Evolutionary conservation across 1,284 basidiomycete genomes (phyloP).

Genomic region (Termitomyces sp.): DNA sequence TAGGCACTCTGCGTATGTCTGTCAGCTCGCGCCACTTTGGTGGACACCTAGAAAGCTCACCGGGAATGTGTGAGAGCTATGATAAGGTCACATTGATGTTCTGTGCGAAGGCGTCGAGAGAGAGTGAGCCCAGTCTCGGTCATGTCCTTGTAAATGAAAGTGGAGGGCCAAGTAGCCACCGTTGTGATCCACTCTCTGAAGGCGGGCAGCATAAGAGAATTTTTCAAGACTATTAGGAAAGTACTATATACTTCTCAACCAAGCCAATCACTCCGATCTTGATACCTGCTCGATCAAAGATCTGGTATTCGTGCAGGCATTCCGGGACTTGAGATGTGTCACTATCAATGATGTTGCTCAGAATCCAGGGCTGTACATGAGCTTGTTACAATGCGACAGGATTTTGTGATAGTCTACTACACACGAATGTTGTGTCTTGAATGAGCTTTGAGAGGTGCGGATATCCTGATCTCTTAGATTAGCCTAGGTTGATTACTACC

Average conservation of each 20-base stretch:
- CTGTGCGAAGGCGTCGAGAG: slow-evolving; percentile 66
- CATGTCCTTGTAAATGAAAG: slow-evolving; percentile 71
- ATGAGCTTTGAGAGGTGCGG: slow-evolving; percentile 76
- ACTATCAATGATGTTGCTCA: slow-evolving; percentile 72
- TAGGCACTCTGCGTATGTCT: slow-evolving; percentile 40
- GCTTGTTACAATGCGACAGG: neutral
- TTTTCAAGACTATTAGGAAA: slow-evolving; percentile 10
- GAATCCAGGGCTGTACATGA: slow-evolving; percentile 57
- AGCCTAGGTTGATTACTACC: neutral
- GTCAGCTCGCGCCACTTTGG: neutral
- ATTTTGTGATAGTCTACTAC: slow-evolving; percentile 18
- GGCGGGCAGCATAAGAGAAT: slow-evolving; percentile 34
- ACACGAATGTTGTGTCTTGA: slow-evolving; percentile 63
- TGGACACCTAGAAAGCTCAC: slow-evolving; percentile 27
- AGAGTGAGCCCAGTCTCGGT: slow-evolving; percentile 57
- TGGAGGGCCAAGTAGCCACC: slow-evolving; percentile 76
- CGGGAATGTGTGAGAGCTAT: slow-evolving; percentile 80
- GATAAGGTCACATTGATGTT: slow-evolving; percentile 70
- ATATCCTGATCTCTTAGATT: slow-evolving; percentile 47
- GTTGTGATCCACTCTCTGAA: slow-evolving; percentile 81
- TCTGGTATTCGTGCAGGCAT: slow-evolving; percentile 51
- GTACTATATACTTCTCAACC: slow-evolving; percentile 69
- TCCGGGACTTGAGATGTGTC: slow-evolving; percentile 55
- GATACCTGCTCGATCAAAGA: slow-evolving; percentile 64
- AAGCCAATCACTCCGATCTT: slow-evolving; percentile 79